Evolutionary conservation across 192 early-diverging fungal species (phyloP), one percentile per base, ranked within the genome.

Genomic region (Chytriomyces sp.): DNA sequence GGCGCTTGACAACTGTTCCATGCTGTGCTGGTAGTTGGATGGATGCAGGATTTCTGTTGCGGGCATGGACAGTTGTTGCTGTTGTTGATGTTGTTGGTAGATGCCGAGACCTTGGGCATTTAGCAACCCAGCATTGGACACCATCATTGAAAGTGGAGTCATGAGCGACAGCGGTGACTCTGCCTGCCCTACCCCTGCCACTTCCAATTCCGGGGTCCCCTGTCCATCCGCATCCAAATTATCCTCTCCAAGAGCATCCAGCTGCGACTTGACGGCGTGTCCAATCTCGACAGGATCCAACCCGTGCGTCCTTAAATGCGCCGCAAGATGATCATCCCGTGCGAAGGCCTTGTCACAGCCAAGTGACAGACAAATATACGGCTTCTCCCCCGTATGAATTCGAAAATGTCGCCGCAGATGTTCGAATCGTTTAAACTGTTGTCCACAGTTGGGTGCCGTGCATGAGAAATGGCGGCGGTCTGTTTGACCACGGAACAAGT

Each of bases 331-430:
- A 76, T 93, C 92, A 4, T 84, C 84, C 50, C 91, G 80, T 11
- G 88, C 86, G 77, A 93, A 93, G 4, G 67, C 75, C 66, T 89
- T 88, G 69, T 80, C 80, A 63, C 92, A 93, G 9, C 79, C 83
- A 10, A 72, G 77, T 4, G 84, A 73, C 0, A 76, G 77, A 74
- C 92, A 93, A 5, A 72, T 77, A 77, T 86, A 93, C 7, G 92
- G 92, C 46, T 85, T 84, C 68, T 90, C 89, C 6, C 88, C 83
- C 0, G 90, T 90, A 76, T 93, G 92, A 28, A 68, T 61, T 48
- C 94, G 87, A 79, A 88, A 87, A 79, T 95, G 93, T 16, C 93
- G 84, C 64, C 91, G 88, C 10, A 94, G 83, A 67, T 94, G 93
- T 77, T 94, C 92, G 65, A 89, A 84, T 35, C 92, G 89, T 79